Evolutionary conservation across 2,329 filamentous ascomycete species (phyloP).

Genomic region (Monosporascus ibericus): DNA sequence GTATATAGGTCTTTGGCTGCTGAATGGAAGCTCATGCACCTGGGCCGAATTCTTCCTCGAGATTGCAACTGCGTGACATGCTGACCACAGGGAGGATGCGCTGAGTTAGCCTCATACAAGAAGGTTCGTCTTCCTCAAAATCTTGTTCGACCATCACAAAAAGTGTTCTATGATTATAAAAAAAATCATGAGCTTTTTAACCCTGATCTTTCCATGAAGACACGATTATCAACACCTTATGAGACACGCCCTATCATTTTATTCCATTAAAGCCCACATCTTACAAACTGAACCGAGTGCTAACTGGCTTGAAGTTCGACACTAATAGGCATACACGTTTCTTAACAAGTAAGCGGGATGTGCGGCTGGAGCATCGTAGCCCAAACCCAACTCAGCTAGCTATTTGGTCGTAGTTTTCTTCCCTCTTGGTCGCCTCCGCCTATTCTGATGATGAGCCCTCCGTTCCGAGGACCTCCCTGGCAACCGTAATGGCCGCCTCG

Average conservation of each 20-base stretch:
- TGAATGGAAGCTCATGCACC: conserved; percentile 32
- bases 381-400: not conserved
- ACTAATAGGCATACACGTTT: not conserved
- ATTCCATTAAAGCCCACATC: conserved; percentile 4
- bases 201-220: conserved; percentile 56
- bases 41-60: conserved; percentile 12
- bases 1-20: conserved; percentile 44
- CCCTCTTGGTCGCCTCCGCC: not conserved
- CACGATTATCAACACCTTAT: conserved; percentile 50
- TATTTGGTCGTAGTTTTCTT: not conserved
- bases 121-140: conserved; percentile 38
- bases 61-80: conserved; percentile 19
- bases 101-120: conserved; percentile 11
- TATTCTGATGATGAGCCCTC: not conserved
- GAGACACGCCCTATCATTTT: conserved; percentile 35
- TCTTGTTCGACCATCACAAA: conserved; percentile 1
- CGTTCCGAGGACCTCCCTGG: conserved; percentile 47
- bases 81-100: conserved; percentile 7
- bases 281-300: not conserved
- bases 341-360: not conserved
- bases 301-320: not conserved
- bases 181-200: conserved; percentile 61
- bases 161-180: conserved; percentile 49
- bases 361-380: conserved; percentile 4
- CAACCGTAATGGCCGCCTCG: conserved; percentile 62